phyloP scores from a whole-genome alignment of 371 early-diverging fungal species.

The Dinochytrium kinnereticum region DNA sequence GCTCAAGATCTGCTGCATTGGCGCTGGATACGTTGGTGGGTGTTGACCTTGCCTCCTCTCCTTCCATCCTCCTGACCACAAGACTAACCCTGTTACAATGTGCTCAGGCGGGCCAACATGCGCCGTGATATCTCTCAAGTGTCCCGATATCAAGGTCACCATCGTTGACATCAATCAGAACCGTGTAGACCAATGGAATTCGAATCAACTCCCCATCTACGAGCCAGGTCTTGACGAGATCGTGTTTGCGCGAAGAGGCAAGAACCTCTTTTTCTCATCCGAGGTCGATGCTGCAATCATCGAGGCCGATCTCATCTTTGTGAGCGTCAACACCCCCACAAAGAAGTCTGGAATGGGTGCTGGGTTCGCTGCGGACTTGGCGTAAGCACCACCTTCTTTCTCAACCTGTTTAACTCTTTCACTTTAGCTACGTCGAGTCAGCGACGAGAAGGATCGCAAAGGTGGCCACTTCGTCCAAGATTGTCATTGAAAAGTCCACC shows the following conservation, averaged over 20 bases:
- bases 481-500: conserved; percentile 94
- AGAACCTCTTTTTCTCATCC: conserved; percentile 86
- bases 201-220: conserved; percentile 82
- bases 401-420: conserved; percentile 5
- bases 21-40: conserved; percentile 94
- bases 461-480: conserved; percentile 80
- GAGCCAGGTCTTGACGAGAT: conserved; percentile 90
- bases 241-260: conserved; percentile 71
- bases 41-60: too few relatives aligned
- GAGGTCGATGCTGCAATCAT: conserved; percentile 76
- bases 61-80: not conserved
- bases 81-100: not conserved
- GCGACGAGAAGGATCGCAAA: conserved; percentile 90
- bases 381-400: conserved; percentile 53
- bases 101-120: conserved; percentile 90
- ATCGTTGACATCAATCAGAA: conserved; percentile 80
- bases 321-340: conserved; percentile 90
- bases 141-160: conserved; percentile 87
- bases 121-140: conserved; percentile 89
- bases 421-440: conserved; percentile 74
- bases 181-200: conserved; percentile 91
- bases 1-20: conserved; percentile 78
- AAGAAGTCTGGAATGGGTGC: conserved; percentile 80
- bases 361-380: conserved; percentile 86
- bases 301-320: conserved; percentile 86